Evolutionary conservation across 108 stramenopile species (phyloP).

Genomic region (Conticribra guillardii): DNA sequence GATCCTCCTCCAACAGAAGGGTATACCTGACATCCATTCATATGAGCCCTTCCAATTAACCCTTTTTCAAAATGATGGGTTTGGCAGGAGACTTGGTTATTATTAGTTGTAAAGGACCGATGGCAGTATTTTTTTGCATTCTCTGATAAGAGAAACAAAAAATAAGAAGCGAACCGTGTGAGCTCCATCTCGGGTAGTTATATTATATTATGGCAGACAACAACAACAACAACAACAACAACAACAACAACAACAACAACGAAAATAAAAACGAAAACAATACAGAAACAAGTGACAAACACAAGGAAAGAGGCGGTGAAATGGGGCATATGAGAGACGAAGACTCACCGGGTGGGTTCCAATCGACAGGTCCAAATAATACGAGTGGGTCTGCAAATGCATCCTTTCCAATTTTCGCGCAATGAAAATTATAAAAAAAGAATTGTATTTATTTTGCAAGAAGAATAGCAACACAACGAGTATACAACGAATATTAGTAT

Average conservation of each 20-base stretch:
- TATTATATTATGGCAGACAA: neutral
- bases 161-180: neutral
- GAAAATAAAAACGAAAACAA: neutral
- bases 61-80: slow-evolving; percentile 27
- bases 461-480: neutral
- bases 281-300: too few species aligned
- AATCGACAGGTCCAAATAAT: slow-evolving; percentile 14
- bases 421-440: neutral
- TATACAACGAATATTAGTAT: neutral
- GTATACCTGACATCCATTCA: slow-evolving; percentile 23
- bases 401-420: slow-evolving; percentile 2
- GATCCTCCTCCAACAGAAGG: slow-evolving; percentile 9
- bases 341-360: slow-evolving; percentile 15
- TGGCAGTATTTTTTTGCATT: slow-evolving; percentile 19
- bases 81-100: slow-evolving; percentile 3
- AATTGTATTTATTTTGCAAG: neutral
- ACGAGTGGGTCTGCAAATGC: slow-evolving; percentile 12
- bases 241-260: neutral
- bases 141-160: neutral
- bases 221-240: neutral
- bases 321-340: too few species aligned
- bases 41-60: slow-evolving; percentile 22
- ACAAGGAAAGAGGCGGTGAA: too few species aligned
- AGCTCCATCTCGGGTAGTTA: neutral
- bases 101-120: neutral